phyloP scores from a whole-genome alignment of 148 eudicot genomes.

The Persicaria tinctoria region DNA sequence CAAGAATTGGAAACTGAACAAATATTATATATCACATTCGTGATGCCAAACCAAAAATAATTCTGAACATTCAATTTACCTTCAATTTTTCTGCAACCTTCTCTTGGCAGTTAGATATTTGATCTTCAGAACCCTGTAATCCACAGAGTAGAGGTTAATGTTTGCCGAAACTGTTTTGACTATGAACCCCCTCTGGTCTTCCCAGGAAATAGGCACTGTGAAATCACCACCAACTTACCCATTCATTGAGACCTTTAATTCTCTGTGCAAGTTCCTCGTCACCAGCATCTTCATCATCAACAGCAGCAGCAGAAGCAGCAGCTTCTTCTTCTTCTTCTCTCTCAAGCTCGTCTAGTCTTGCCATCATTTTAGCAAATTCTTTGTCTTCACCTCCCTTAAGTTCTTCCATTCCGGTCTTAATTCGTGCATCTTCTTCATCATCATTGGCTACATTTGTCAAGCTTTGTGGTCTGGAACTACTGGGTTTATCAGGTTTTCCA shows the following conservation, averaged over 20 bases:
- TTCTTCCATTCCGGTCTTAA: no score
- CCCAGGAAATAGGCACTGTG: not conserved
- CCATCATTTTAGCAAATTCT: slow-evolving; percentile 41
- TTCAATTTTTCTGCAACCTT: not conserved
- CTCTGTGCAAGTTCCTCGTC: slow-evolving; percentile 13
- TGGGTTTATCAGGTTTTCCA: slow-evolving; percentile 18
- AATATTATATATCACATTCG: not conserved
- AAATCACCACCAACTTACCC: slow-evolving; percentile 1
- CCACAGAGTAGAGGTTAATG: not conserved
- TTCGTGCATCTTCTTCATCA: slow-evolving; percentile 14
- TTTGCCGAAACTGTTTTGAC: not conserved
- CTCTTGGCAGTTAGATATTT: not conserved
- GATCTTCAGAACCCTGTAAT: slow-evolving; percentile 2
- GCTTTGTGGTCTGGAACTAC: slow-evolving; percentile 18
- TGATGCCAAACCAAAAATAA: not conserved
- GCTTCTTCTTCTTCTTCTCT: slow-evolving; percentile 51
- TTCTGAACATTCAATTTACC: not conserved
- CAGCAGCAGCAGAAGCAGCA: slow-evolving; percentile 7
- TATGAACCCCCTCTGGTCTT: not conserved
- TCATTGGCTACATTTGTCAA: slow-evolving; percentile 28
- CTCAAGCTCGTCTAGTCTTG: slow-evolving; percentile 66
- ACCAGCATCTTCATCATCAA: slow-evolving; percentile 22
- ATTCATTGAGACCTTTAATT: not conserved
- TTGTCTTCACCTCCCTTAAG: not conserved
- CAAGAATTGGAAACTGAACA: not conserved